A percentile compares a stretch with the other conserved stretches of the same genome.
Evolutionary conservation across 371 early-diverging fungal genomes (phyloP).

Genomic region (Apophysomyces sp.): DNA sequence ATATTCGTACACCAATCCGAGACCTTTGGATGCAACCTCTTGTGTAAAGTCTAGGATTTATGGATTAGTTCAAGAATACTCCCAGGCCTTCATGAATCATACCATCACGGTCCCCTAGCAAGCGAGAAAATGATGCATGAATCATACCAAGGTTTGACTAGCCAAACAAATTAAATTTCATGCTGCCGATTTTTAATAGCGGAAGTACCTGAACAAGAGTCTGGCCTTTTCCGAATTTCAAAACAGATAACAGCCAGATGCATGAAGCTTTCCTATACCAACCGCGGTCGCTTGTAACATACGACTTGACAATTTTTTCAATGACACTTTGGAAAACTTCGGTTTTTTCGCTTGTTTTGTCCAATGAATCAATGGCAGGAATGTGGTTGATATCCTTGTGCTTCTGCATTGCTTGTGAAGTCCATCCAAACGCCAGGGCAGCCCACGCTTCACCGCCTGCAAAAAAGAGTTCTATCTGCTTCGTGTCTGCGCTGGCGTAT

Average conservation of each 20-base stretch:
- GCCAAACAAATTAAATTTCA: not conserved
- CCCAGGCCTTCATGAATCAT: too few species aligned
- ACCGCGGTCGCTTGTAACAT: constrained; percentile 53
- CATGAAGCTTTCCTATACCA: constrained; percentile 78
- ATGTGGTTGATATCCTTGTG: constrained; percentile 64
- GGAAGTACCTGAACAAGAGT: constrained; percentile 41
- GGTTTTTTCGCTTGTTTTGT: constrained; percentile 9
- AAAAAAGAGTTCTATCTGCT: constrained; percentile 84
- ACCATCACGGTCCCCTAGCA: constrained; percentile 82
- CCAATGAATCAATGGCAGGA: constrained; percentile 19
- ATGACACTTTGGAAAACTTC: constrained; percentile 37
- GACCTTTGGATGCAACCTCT: constrained; percentile 85
- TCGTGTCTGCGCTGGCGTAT: constrained; percentile 64
- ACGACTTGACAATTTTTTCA: constrained; percentile 50
- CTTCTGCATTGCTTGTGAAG: constrained; percentile 65
- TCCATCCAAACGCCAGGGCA: constrained; percentile 68
- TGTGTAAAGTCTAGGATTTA: constrained; percentile 62
- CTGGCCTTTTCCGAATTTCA: constrained; percentile 72
- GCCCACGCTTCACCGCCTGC: constrained; percentile 82
- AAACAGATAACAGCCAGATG: constrained; percentile 82
- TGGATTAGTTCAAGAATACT: not conserved
- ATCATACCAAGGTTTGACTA: constrained; percentile 51
- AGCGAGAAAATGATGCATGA: constrained; percentile 71
- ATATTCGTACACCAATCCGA: constrained; percentile 85
- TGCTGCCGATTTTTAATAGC: not conserved